A percentile compares a stretch with the other conserved stretches of the same genome.
phyloP scores from a whole-genome alignment of 495 filamentous ascomycete species.

The Lasiosphaeria miniovina region DNA sequence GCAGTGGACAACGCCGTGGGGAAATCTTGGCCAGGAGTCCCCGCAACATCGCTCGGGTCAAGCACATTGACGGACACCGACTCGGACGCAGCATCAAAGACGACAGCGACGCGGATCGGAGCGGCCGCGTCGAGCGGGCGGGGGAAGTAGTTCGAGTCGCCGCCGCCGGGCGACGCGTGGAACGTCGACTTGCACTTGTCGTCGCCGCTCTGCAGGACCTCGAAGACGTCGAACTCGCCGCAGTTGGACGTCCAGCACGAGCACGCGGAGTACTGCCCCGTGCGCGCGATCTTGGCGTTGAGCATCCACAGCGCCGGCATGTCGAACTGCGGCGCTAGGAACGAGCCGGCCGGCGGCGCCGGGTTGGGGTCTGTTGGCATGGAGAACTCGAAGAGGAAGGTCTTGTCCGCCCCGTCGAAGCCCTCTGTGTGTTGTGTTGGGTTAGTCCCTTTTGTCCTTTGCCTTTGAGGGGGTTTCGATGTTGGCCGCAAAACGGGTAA shows the following conservation, averaged over 20 bases:
- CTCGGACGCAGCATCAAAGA: slow-evolving; percentile 45
- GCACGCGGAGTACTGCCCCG: slow-evolving; percentile 62
- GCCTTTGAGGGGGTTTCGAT: too few species aligned
- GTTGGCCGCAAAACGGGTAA: slow-evolving; percentile 1
- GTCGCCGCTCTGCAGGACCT: slow-evolving; percentile 54
- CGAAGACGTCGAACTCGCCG: slow-evolving; percentile 71
- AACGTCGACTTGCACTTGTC: slow-evolving; percentile 55
- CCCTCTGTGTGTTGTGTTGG: slow-evolving; percentile 49
- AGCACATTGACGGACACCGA: slow-evolving; percentile 37
- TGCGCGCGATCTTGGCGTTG: slow-evolving; percentile 65
- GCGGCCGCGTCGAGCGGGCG: slow-evolving; percentile 46
- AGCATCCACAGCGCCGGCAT: slow-evolving; percentile 69
- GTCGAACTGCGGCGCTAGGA: slow-evolving; percentile 26
- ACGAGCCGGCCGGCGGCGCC: neutral
- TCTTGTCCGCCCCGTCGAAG: slow-evolving; percentile 57
- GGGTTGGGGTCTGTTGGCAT: slow-evolving; percentile 55
- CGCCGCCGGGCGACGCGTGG: slow-evolving; percentile 54
- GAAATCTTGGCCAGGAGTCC: neutral
- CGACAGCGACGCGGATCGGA: slow-evolving; percentile 57
- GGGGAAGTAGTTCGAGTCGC: slow-evolving; percentile 62
- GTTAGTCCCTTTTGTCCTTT: neutral
- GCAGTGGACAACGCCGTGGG: neutral
- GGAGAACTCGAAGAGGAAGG: slow-evolving; percentile 64
- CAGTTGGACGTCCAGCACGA: slow-evolving; percentile 65
- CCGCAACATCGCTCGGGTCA: neutral